Evolutionary conservation across 441 rosid genomes (phyloP), one percentile per base, ranked within the genome.

Genomic region (Euphorbia corollata): DNA sequence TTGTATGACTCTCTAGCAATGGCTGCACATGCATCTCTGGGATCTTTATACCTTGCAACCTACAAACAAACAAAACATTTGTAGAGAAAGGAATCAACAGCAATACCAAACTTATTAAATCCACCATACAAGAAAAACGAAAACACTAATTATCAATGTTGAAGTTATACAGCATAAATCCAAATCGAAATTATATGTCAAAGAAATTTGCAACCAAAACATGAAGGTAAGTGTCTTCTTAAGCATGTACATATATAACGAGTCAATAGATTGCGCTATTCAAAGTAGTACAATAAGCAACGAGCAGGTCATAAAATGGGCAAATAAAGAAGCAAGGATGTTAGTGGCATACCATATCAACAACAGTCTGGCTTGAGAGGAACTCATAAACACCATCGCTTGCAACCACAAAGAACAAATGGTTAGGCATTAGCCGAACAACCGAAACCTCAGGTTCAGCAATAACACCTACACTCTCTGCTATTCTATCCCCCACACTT

Each of bases 361-460:
- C 91, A 73, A 91, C 96, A 12, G 86, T 79, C 76, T 88, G 97
- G 82, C 97, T 94, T 38, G 94, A 83, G 73, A 94, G 90, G 74
- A 91, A 94, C 87, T 94, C 98, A 61, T 89, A 94, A 62, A 91
- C 89, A 56, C 98, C 99, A 73, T 91, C 98, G 65, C 98, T 94
- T 18, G 98, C 99, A 75, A 94, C 89, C 65, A 94, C 84, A 61
- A 94, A 91, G 79, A 91, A 94, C 77, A 81, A 61, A 76, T 91
- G 92, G 71, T 82, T 78, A 10, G 90, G 86, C 34, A 79, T 83
- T 19, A 94, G 87, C 67, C 75, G 83, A 74, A 88, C 79, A 70
- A 79, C 63, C 0, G 85, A 80, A 66, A 94, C 86, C 78, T 94
- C 99, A 5, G 98, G 98, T 56, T 76, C 91, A 34, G 98, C 85